phyloP scores from a whole-genome alignment of 306 rosid species.

The Cicer yamashitae region DNA sequence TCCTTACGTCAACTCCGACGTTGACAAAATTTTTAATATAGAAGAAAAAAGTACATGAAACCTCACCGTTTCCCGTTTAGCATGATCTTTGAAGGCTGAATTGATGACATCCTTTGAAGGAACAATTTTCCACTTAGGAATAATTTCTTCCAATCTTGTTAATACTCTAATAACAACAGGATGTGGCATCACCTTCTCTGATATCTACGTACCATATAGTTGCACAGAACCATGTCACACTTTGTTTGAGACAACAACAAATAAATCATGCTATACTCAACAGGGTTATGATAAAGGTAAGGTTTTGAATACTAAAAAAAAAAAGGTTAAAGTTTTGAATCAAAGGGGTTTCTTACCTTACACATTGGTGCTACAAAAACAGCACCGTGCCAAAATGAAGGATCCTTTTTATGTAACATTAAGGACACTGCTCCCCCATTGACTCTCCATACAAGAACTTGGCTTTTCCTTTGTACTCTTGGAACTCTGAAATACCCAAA shows the following conservation, averaged over 20 bases:
- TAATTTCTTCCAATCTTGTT: conserved; percentile 63
- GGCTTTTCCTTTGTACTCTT: conserved; percentile 57
- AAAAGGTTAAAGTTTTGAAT: too few relatives aligned
- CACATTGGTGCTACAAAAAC: conserved; percentile 96
- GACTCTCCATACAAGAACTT: conserved; percentile 92
- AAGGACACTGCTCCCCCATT: conserved; percentile 89
- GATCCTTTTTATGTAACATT: conserved; percentile 70
- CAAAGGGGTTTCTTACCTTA: conserved; percentile 52
- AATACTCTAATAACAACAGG: conserved; percentile 65
- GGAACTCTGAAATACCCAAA: conserved; percentile 50
- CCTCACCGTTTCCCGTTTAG: conserved; percentile 70
- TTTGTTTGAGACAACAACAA: background rate
- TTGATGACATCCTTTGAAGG: conserved; percentile 77
- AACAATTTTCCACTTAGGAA: conserved; percentile 89
- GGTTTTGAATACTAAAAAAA: too few relatives aligned
- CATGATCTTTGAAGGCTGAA: conserved; percentile 73
- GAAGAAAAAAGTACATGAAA: background rate
- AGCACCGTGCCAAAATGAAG: conserved; percentile 81
- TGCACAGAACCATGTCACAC: background rate
- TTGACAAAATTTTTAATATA: background rate
- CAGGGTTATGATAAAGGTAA: too few relatives aligned
- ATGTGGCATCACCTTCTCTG: conserved; percentile 83
- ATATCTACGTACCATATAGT: conserved; percentile 63
- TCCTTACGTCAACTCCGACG: too few relatives aligned
- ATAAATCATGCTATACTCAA: background rate